Evolutionary conservation across 1,284 basidiomycete species (phyloP), one percentile per base, ranked within the genome.

Genomic region (Heterobasidion parviporum): DNA sequence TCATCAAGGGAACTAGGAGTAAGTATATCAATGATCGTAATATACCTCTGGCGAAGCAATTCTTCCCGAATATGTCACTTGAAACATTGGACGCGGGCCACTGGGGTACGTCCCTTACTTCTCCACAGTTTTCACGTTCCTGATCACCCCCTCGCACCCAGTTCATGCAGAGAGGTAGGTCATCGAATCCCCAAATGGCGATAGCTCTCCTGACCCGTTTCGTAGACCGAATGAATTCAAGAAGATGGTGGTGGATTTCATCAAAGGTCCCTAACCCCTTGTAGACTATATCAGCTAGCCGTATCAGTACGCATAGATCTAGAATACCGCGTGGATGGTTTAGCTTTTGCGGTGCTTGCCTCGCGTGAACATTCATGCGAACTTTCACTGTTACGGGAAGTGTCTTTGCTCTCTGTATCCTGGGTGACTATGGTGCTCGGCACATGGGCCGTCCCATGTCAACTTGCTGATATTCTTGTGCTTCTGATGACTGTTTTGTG

Each of bases 1-100:
- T 92, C 60, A 77, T 94, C 60, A 94, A 92, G 65, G 92, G 93
- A 1, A 71, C 72, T 32, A 84, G 82, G 71, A 92, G 87, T 81
- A 81, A 79, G 82, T 92, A 86, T 65, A 83, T 94, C 61, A 92
- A 91, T 63, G 69, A 76, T 12, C 74, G 78, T 56, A 89, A 88
- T 59, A 70, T 83, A 6, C 77, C 79, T 0, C 60, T 80, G 2
- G 77, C 82, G 50, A 68, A 80, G 57, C 66, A 75, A 43, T 89
- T 87, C 66, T 94, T 94, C 69, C 89, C 90, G 0, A 72, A 77
- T 48, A 77, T 80, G 70, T 64, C 67, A 18, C 59, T 89, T 0
- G 74, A 80, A 62, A 73, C 67, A 20, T 66, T 89, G 16, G 78
- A 86, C 57, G 70, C 87, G 0, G 77, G 80, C 3, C 87, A 89